Evolutionary conservation across 495 filamentous ascomycete genomes (phyloP), one percentile per base, ranked within the genome.

Genomic region (Penicillium crystallinum): DNA sequence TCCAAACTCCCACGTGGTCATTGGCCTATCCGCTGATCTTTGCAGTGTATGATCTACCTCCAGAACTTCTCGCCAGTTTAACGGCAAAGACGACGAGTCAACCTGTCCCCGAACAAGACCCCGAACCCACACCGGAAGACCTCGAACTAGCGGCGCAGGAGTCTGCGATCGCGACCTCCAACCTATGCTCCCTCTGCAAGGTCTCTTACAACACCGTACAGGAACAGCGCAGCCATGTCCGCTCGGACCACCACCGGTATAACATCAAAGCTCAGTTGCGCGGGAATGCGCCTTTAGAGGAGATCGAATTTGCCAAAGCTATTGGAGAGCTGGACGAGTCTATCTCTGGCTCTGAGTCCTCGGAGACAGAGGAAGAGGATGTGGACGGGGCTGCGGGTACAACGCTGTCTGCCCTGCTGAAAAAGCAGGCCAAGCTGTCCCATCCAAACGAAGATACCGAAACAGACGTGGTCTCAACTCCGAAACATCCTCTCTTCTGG

Each of bases 201-300:
- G 74, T 89, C 15, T 72, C 77, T 0, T 93, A 89, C 58, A 56
- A 68, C 22, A 86, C 74, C 22, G 82, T 96, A 22, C 77, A 84
- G 58, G 91, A 96, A 45, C 95, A 98, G 59, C 81, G 88, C 38
- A 77, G 80, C 46, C 93, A 98, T 73, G 82, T 88, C 22, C 84
- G 86, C 47, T 95, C 91, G n/a, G 93, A 98, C 66, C 77, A 92
- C 40, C 93, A 98, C 68, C 79, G 86, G 48, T 97, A 96, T 68
- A 98, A 98, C 64, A 65, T 97, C 42, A 97, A 96, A 67, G 89
- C 88, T 62, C 92, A 88, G 71, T 68, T 96, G 30, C 78, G 85
- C 46, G 89, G 88, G 0, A 77, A 74, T 39, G 75, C 73, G 10
- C 72, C 83, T 0, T 84, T 96, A 1, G 78, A 81, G 10, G 93